Evolutionary conservation across 768 basidiomycete genomes (phyloP), one percentile per base, ranked within the genome.

Genomic region (Mycena galopus): DNA sequence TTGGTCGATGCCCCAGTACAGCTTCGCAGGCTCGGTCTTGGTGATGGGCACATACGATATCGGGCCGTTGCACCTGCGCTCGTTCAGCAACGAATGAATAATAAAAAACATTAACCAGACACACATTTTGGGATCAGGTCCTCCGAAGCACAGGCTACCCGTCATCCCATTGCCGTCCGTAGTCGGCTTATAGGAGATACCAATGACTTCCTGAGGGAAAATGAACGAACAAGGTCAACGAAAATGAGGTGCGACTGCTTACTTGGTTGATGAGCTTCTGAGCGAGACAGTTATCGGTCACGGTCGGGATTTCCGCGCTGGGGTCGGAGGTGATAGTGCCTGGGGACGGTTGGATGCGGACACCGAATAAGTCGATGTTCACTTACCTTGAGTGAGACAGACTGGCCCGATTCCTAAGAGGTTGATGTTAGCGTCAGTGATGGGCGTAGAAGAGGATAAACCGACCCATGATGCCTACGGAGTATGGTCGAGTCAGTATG

Each of bases 1-100:
- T 75, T 87, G 79, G 60, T 87, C 78, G 71, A 87, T 83, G 39
- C 86, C 86, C 87, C 86, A 88, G 77, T 81, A 86, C 17, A 71
- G 65, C 58, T 58, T 62, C 30, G 82, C 81, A n/a, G 86, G 85
- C 10, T 61, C 62, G 21, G 64, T 68, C 35, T 47, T 53, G 39
- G 77, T 79, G 58, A 79, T 66, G 21, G 77, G 77, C 4, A 73
- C 67, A 27, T 62, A 75, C 47, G 64, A 72, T 16, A 4, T 71
- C 51, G n/a, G n/a, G 42, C 56, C 65, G 60, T 60, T 72, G 66
- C 51, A 67, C 60, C 65, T 67, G 19, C 5, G 35, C 37, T 10
- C 8, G 42, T 62, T 42, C n/a, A 58, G 60, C 11, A 16, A 25
- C 14, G 21, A 10, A n/a, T 25, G 21, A 14, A 4, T 1, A 35